phyloP scores from a whole-genome alignment of 768 basidiomycete genomes.

The Russula lepida region DNA sequence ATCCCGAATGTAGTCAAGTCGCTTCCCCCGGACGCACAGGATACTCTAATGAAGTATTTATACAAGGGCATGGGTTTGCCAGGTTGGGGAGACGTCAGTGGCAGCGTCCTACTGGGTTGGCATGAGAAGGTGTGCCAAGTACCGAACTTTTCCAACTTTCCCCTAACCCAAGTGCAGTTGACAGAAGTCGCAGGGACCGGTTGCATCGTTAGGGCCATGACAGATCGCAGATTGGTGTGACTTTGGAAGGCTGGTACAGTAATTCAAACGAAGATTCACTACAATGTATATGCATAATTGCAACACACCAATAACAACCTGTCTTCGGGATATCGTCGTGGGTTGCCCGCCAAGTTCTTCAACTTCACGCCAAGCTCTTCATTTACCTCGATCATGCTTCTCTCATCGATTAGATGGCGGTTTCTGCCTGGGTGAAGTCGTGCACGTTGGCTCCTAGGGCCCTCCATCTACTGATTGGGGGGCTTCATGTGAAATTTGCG shows the following conservation, averaged over 20 bases:
- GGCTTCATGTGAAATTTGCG: slow-evolving; percentile 1
- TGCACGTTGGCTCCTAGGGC: neutral
- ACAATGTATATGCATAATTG: slow-evolving; percentile 7
- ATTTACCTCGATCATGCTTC: neutral
- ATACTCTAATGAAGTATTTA: slow-evolving; percentile 93
- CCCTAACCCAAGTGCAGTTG: slow-evolving; percentile 41
- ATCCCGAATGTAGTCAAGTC: slow-evolving; percentile 67
- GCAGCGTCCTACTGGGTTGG: slow-evolving; percentile 75
- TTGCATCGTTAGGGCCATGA: slow-evolving; percentile 86
- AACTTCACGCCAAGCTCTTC: neutral
- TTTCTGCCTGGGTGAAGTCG: neutral
- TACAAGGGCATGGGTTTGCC: slow-evolving; percentile 90
- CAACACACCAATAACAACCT: neutral
- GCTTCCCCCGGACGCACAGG: slow-evolving; percentile 68
- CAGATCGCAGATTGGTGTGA: slow-evolving; percentile 53
- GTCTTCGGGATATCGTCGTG: neutral
- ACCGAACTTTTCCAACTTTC: neutral
- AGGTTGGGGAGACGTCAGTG: slow-evolving; percentile 53
- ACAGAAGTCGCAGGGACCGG: slow-evolving; percentile 92
- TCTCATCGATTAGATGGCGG: neutral
- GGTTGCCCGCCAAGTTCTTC: neutral
- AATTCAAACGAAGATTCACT: slow-evolving; percentile 9
- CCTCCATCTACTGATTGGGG: neutral
- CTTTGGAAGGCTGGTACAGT: slow-evolving; percentile 1
- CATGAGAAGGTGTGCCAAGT: slow-evolving; percentile 77